A percentile compares a stretch with the other conserved stretches of the same genome.
Evolutionary conservation across 108 stramenopile species (phyloP).

Genomic region (Cyclotella atomus): DNA sequence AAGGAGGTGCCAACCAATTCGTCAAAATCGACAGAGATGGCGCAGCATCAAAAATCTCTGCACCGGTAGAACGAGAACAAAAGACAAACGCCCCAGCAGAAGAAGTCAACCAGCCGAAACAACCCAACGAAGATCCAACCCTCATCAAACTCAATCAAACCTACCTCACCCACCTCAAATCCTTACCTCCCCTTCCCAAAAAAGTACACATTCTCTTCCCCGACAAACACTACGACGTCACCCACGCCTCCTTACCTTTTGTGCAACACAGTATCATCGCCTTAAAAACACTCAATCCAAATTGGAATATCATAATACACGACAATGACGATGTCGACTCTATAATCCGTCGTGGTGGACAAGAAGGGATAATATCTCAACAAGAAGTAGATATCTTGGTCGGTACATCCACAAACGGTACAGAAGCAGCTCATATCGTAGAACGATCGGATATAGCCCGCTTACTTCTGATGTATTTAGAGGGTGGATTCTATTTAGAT

Average conservation of each 20-base stretch:
- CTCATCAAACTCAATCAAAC: slow-evolving; percentile 5
- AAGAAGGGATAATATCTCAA: slow-evolving; percentile 6
- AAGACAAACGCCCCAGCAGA: too few species aligned
- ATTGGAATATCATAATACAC: slow-evolving; percentile 32
- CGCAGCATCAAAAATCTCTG: too few species aligned
- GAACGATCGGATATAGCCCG: slow-evolving; percentile 31
- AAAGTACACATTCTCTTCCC: slow-evolving; percentile 38
- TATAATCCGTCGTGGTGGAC: slow-evolving; percentile 13
- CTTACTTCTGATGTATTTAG: slow-evolving; percentile 19
- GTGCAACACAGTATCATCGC: slow-evolving; percentile 24
- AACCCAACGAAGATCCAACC: background rate
- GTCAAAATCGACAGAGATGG: too few species aligned
- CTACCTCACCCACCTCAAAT: slow-evolving; percentile 20
- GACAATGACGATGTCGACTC: slow-evolving; percentile 17
- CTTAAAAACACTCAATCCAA: slow-evolving; percentile 16
- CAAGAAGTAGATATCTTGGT: slow-evolving; percentile 25
- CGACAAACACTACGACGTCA: slow-evolving; percentile 14
- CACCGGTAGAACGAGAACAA: too few species aligned
- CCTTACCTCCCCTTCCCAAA: slow-evolving; percentile 12
- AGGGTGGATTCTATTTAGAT: slow-evolving; percentile 34
- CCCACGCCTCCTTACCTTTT: slow-evolving; percentile 14
- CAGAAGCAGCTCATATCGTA: slow-evolving; percentile 27
- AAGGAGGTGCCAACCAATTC: too few species aligned
- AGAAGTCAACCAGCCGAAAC: too few species aligned
- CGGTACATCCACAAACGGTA: background rate